Evolutionary conservation across 1,284 basidiomycete genomes (phyloP).

Genomic region (Tremellales sp.): DNA sequence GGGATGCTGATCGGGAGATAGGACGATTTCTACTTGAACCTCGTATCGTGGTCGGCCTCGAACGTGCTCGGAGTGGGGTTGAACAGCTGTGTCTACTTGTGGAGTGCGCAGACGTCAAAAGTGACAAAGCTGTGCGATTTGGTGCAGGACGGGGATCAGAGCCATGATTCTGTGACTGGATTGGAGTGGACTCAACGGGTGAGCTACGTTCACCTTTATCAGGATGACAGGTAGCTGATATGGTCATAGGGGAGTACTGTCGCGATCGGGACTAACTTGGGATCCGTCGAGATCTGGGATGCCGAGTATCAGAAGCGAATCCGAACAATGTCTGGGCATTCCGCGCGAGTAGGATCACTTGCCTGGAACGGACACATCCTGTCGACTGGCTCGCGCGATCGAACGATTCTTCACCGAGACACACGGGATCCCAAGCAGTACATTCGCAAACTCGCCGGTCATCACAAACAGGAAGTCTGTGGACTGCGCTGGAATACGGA

Average conservation of each 20-base stretch:
- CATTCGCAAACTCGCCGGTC: slow-evolving; percentile 69
- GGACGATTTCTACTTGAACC: slow-evolving; percentile 97
- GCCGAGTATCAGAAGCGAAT: slow-evolving; percentile 71
- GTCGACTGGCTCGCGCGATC: slow-evolving; percentile 86
- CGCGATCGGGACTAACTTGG: slow-evolving; percentile 85
- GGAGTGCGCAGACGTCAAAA: slow-evolving; percentile 88
- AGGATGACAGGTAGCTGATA: neutral
- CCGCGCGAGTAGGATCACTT: slow-evolving; percentile 82
- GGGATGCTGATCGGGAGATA: slow-evolving; percentile 13
- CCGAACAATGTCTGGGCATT: slow-evolving; percentile 79
- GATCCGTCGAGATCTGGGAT: slow-evolving; percentile 90
- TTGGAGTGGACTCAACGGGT: slow-evolving; percentile 90
- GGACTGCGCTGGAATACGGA: slow-evolving; percentile 85
- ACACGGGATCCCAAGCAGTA: slow-evolving; percentile 69
- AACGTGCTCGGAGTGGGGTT: slow-evolving; percentile 93
- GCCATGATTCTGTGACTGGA: slow-evolving; percentile 68
- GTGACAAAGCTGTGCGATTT: slow-evolving; percentile 92
- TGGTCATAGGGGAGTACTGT: slow-evolving; percentile 68
- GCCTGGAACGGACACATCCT: slow-evolving; percentile 91
- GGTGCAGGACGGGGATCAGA: slow-evolving; percentile 22
- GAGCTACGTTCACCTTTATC: slow-evolving; percentile 18
- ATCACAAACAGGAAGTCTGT: slow-evolving; percentile 92
- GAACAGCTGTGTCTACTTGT: slow-evolving; percentile 88
- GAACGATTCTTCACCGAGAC: slow-evolving; percentile 86
- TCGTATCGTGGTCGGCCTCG: slow-evolving; percentile 94